Evolutionary conservation across 129 eudicot genomes (phyloP).

Genomic region (Flaveria trinervia): DNA sequence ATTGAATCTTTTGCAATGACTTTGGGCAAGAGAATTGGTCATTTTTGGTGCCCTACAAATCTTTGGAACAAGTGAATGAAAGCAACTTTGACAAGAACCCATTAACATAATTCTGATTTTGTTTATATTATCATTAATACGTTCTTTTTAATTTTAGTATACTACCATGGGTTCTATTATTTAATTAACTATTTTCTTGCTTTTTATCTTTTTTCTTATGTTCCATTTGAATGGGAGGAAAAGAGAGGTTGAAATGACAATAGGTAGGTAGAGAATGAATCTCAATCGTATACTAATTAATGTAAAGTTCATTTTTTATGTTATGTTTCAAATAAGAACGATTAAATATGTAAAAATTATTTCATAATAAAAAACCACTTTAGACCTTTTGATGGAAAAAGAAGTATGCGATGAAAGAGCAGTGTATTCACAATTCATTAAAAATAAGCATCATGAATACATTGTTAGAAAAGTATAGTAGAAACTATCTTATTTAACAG

Average conservation of each 20-base stretch:
- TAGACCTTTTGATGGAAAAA: too few relatives aligned
- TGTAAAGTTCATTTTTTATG: neutral
- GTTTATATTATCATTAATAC: slow-evolving; percentile 19
- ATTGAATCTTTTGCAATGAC: slow-evolving; percentile 47
- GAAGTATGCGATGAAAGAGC: too few relatives aligned
- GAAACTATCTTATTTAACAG: too few relatives aligned
- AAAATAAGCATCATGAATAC: too few relatives aligned
- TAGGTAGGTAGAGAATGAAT: slow-evolving; percentile 8
- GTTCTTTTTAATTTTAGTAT: slow-evolving; percentile 22
- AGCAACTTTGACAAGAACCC: slow-evolving; percentile 45
- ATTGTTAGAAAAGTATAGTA: too few relatives aligned
- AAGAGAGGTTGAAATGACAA: slow-evolving; percentile 22
- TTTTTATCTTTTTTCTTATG: slow-evolving; percentile 12
- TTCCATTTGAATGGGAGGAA: slow-evolving; percentile 27
- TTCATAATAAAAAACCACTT: too few relatives aligned
- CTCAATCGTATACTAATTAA: slow-evolving; percentile 18
- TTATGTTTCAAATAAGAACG: neutral
- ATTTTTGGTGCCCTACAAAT: slow-evolving; percentile 42
- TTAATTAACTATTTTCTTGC: slow-evolving; percentile 17
- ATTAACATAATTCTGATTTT: slow-evolving; percentile 33
- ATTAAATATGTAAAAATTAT: too few relatives aligned
- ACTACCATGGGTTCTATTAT: slow-evolving; percentile 31
- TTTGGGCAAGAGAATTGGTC: slow-evolving; percentile 44
- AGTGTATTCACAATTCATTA: too few relatives aligned
- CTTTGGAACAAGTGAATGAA: slow-evolving; percentile 45